Base-by-base conservation (phyloP, 257 asterid genomes). In the Solanum verrucosum region DNA sequence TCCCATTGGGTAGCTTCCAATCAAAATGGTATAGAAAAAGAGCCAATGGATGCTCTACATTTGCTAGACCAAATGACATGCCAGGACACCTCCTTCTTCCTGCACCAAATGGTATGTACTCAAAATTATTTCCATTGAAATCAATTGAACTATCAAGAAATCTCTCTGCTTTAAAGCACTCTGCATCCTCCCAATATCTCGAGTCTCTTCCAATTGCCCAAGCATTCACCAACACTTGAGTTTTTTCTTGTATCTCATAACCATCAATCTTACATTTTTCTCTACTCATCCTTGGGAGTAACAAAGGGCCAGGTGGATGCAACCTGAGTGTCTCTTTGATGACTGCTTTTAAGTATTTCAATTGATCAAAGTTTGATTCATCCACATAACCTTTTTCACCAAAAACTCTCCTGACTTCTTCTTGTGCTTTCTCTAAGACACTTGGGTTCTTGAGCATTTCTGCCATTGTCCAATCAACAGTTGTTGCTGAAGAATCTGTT, bases 71-170 rank as follows among this genome's bases (percentile, higher is more conserved):
- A 70, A 87, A 83, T 5, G 84, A 21, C 68, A 87, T 40, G 7
- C 87, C 89, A 10, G 82, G 89, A 31, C 87, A 87, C 27, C 81
- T 87, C 87, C 89, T 88, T 31, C 74, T 88, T 68, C 87, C 89
- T 2, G 83, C 87, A n/a, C 87, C 89, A 71, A 87, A 87, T 31
- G 89, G 89, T 1, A 79, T 63, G 35, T 4, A 65, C 31, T 84
- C 87, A 23, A 34, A 84, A 33, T 65, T 68, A 75, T 38, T 74
- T 1, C 88, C 65, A 18, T 13, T 70, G 27, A 86, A 46, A 40
- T 87, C 89, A 78, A 87, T 12, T 4, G 79, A 38, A 29, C n/a
- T 35, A 25, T 65, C 40, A 31, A 56, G 67, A 44, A 87, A 87
- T 65, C 83, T 81, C 38, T 63, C 87, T 38, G 83, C 40, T 1